Base-by-base conservation (phyloP, 208 protist genomes). In the Blastocrithidia nonstop region DNA sequence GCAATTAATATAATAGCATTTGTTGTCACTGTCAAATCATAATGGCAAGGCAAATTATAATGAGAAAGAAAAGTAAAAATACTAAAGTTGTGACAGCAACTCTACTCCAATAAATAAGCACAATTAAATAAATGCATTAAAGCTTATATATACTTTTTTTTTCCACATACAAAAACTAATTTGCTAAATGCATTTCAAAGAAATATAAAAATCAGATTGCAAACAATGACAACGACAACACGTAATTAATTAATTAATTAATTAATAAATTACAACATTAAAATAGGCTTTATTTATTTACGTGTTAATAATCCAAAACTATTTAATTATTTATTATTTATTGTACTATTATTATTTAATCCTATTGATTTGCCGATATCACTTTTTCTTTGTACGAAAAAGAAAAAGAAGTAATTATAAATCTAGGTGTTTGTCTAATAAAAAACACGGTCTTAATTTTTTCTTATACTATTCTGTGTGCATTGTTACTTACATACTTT, bases 321-420 rank as follows among this genome's bases (percentile, higher is more conserved):
- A 22, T 6, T 15, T 22, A 19, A 43, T 19, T 6, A 19, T 7
- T 27, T 11, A 22, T 2, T 50, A 42, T 56, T n/a, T 43, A n/a
- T n/a, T 50, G 4, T 21, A 27, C 36, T 54, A 25, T 48, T 54
- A 27, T 46, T 9, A 43, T 11, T 13, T 16, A 39, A 17, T 40
- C 16, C 33, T 13, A 1, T 25, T 9, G 33, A 36, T 13, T 27
- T 7, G 26, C 35, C 37, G 44, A 16, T 24, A 21, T 48, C 9
- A 2, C 32, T 54, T 50, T 54, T 22, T 42, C 26, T 3, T 21
- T 54, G 1, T 15, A 2, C 7, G 15, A 47, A 22, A 47, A 32
- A 47, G 29, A 35, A 43, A n/a, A 43, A 43, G 8, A 9, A 43
- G n/a, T 35, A 35, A 35, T 13, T 35, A 35, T 35, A 35, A n/a